A percentile compares a stretch with the other conserved stretches of the same genome.
These are phyloP conservation scores for Solanum clarkiae DNA, from an alignment of 257 asterid species.

Conservation along the genomic window DNA sequence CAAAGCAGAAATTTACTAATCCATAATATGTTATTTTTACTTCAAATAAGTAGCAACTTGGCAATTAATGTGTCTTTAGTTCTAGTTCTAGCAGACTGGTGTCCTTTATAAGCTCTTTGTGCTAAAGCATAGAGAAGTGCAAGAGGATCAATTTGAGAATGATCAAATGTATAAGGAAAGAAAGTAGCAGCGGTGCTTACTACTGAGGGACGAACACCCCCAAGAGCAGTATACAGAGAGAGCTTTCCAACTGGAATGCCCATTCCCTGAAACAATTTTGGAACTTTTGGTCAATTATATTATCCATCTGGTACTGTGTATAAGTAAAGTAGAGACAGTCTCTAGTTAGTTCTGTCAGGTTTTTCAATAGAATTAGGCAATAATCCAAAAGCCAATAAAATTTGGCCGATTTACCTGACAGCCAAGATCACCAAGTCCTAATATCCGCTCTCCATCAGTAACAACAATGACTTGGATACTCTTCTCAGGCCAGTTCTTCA, in stretches of 20 bases:
- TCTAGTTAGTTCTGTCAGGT: neutral
- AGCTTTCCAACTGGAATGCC: constrained; percentile 97
- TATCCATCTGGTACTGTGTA: neutral
- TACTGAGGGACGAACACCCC: constrained; percentile 92
- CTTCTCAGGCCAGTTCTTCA: constrained; percentile 93
- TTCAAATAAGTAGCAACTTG: neutral
- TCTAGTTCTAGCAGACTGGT: neutral
- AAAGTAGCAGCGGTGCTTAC: constrained; percentile 35
- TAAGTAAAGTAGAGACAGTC: neutral
- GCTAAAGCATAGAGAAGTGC: neutral
- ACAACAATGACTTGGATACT: constrained; percentile 87
- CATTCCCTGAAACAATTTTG: constrained; percentile 59
- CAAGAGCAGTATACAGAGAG: constrained; percentile 86
- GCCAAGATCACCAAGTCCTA: constrained; percentile 98
- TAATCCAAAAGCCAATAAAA: neutral
- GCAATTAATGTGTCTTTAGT: neutral
- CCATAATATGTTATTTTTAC: neutral
- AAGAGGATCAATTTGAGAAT: neutral
- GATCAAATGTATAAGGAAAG: neutral
- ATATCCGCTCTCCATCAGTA: constrained; percentile 92
- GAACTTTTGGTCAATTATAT: neutral
- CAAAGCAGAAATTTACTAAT: neutral
- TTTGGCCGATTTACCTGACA: constrained; percentile 51
- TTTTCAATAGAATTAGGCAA: neutral
- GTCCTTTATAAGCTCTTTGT: neutral